A percentile compares a stretch with the other conserved stretches of the same genome.
These are phyloP conservation scores for Thelephora ganbajun DNA, from an alignment of 768 basidiomycete genomes.

Conservation along the genomic window DNA sequence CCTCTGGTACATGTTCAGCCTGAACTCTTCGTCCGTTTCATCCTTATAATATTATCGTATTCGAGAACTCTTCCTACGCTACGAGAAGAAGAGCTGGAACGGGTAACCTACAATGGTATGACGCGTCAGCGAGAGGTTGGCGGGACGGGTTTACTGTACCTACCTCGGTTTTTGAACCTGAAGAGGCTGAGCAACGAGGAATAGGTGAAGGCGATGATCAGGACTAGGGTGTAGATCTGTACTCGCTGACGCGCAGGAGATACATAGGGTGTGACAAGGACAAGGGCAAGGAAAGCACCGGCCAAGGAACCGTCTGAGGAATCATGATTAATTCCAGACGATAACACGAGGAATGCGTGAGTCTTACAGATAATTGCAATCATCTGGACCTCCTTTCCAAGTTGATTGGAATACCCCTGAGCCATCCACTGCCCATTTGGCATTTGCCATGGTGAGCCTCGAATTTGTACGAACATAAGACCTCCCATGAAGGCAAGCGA, in stretches of 20 bases:
- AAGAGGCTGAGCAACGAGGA: constrained; percentile 80
- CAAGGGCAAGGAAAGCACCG: constrained; percentile 67
- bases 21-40: constrained; percentile 4
- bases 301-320: constrained; percentile 71
- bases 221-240: constrained; percentile 85
- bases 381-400: constrained; percentile 86
- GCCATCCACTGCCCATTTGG: constrained; percentile 71
- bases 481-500: constrained; percentile 83
- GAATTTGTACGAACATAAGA: constrained; percentile 94
- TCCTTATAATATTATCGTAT: constrained; percentile 6
- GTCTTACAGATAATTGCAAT: constrained; percentile 74
- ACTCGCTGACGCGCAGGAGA: constrained; percentile 65
- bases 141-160: constrained; percentile 8
- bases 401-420: constrained; percentile 78
- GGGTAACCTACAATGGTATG: constrained; percentile 61
- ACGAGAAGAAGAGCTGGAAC: constrained; percentile 51
- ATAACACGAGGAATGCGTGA: not conserved
- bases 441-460: constrained; percentile 57
- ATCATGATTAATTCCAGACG: not conserved
- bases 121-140: not conserved
- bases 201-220: constrained; percentile 70
- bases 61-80: constrained; percentile 1
- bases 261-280: constrained; percentile 62
- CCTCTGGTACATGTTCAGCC: constrained; percentile 1
- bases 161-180: constrained; percentile 82